These are phyloP conservation scores for Raphanus raphanistrum DNA, from an alignment of 345 rosid genomes.

Conservation along the genomic window DNA sequence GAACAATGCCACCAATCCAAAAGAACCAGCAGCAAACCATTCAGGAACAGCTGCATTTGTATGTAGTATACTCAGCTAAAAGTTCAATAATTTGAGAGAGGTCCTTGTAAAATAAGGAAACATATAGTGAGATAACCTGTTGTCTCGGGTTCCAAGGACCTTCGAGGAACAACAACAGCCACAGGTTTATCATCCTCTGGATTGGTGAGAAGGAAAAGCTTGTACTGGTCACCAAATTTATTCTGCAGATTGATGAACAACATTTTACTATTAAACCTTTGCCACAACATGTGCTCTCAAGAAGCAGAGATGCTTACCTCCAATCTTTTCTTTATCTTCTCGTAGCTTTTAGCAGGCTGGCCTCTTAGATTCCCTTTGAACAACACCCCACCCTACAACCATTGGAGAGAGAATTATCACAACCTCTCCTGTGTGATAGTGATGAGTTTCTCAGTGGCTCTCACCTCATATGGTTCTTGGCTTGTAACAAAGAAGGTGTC, in stretches of 20 bases:
- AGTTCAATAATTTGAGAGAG: neutral
- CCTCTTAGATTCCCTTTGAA: slow-evolving; percentile 96
- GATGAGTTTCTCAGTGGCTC: slow-evolving; percentile 28
- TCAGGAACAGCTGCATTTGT: slow-evolving; percentile 82
- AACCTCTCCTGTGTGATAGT: neutral
- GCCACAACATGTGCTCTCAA: neutral
- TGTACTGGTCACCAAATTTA: slow-evolving; percentile 76
- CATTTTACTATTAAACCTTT: neutral
- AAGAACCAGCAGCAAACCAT: slow-evolving; percentile 96
- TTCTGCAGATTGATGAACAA: slow-evolving; percentile 49
- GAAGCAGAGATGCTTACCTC: slow-evolving; percentile 44
- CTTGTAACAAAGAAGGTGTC: slow-evolving; percentile 94
- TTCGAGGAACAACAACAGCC: slow-evolving; percentile 89
- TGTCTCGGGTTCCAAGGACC: slow-evolving; percentile 75
- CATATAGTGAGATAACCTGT: slow-evolving; percentile 48
- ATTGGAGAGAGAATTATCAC: neutral
- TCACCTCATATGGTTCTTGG: slow-evolving; percentile 95
- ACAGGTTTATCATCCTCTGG: slow-evolving; percentile 97
- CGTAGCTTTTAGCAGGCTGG: slow-evolving; percentile 73
- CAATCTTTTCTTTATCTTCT: slow-evolving; percentile 75
- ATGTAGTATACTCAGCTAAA: slow-evolving; percentile 1
- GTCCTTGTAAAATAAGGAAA: slow-evolving; percentile 3
- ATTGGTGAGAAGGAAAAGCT: slow-evolving; percentile 80
- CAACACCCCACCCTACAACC: slow-evolving; percentile 72
- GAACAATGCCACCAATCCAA: slow-evolving; percentile 79